Evolutionary conservation across 2,329 filamentous ascomycete species (phyloP), one percentile per base, ranked within the genome.

Genomic region (Fusarium sp.): DNA sequence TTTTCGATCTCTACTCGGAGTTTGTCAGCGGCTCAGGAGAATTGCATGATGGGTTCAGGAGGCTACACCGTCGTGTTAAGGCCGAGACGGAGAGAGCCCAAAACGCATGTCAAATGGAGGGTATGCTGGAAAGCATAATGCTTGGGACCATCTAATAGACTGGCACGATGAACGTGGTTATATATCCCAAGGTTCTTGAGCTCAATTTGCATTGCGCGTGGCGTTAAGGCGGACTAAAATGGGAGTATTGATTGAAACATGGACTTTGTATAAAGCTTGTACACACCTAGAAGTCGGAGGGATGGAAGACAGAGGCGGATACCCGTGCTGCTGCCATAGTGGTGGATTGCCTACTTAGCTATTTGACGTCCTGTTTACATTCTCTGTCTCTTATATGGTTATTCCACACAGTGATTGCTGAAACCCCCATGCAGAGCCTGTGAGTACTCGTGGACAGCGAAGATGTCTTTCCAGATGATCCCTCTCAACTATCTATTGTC

Each of bases 1-100:
- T 98, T 37, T 83, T 98, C 22, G 95, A 99, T 76, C 83, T 98
- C 40, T 99, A 98, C 79, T 90, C 92, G 30, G 91, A 93, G 77
- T 92, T 94, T 72, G 85, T 94, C 25, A 92, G 89, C 4, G 89
- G 90, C 52, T 94, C 91, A 37, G 85, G 88, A 9, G 90, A 92
- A 78, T 87, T 98, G 59, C 90, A 93, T 66, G 85, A 85, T 52
- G 85, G 90, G 51, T 90, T 98, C 75, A 86, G 88, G 73, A 85
- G 84, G 51, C 83, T 98, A 69, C 89, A 92, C 77, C 83, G 86
- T 47, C 85, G 90, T 41, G 95, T 98, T 22, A 87, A 88, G 67
- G 83, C 87, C 42, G 93, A 96, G 79, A 91, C 94, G 13, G 93
- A 97, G 79, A 90, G 91, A 75, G 93, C 94, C 24, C 92, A 97